Percentiles rank a stretch among this genome's conserved stretches.
Conservation (phyloP, 768 basidiomycete genomes). For the Hydnomerulius pinastri region DNA sequence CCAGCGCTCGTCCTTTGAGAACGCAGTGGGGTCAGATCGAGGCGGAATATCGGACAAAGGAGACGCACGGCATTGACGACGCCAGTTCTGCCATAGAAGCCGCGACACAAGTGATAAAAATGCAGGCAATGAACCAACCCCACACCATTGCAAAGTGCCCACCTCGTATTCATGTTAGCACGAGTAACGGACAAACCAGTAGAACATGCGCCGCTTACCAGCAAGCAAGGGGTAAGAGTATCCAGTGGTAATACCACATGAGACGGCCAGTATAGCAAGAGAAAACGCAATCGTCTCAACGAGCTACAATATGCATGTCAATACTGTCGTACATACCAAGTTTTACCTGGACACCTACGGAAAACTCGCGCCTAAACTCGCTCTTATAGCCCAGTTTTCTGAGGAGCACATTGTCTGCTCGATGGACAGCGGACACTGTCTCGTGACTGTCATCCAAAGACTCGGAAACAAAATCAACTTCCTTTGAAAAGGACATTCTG, state of each 20-base stretch:
- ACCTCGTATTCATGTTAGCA: slow-evolving; percentile 4
- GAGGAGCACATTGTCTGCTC: slow-evolving; percentile 17
- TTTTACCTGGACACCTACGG: slow-evolving; percentile 10
- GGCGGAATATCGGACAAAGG: not conserved
- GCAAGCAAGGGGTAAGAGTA: slow-evolving; percentile 19
- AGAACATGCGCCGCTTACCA: slow-evolving; percentile 4
- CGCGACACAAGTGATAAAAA: slow-evolving; percentile 14
- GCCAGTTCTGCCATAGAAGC: slow-evolving; percentile 17
- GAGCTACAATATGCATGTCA: slow-evolving; percentile 7
- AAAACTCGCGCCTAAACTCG: slow-evolving; percentile 27
- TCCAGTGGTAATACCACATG: slow-evolving; percentile 21
- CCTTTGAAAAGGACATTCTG: slow-evolving; percentile 9
- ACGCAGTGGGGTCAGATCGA: not conserved
- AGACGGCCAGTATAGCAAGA: slow-evolving; percentile 23
- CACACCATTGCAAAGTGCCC: slow-evolving; percentile 27
- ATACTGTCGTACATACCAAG: not conserved
- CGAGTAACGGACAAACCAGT: not conserved
- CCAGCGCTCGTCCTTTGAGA: slow-evolving; percentile 23
- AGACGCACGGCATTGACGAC: slow-evolving; percentile 22
- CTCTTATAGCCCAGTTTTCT: slow-evolving; percentile 28
- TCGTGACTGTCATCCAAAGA: slow-evolving; percentile 3
- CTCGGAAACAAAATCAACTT: not conserved
- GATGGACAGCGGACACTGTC: slow-evolving; percentile 11
- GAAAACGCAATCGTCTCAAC: slow-evolving; percentile 27
- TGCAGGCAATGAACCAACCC: slow-evolving; percentile 24